Evolutionary conservation across 2,329 filamentous ascomycete species (phyloP), one percentile per base, ranked within the genome.

Genomic region (Fusarium virguliforme): DNA sequence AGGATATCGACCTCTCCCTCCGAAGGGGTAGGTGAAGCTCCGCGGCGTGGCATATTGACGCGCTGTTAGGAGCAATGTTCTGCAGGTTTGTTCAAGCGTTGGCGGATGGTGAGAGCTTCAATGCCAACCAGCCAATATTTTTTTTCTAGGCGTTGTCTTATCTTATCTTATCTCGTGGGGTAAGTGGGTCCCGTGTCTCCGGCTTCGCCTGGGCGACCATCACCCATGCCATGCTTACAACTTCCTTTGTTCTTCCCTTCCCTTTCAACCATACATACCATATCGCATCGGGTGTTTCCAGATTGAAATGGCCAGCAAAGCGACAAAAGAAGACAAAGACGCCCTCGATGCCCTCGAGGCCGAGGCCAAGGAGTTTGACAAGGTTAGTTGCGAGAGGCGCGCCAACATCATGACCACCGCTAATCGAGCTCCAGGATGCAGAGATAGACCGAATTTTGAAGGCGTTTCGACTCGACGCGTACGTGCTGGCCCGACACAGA

Each of bases 361-460:
- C 35, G 94, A 97, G 79, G 91, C 92, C 60, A 97, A 95, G 76
- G 95, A 97, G 79, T 97, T 95, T 78, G 92, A 93, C 78, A 98
- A 98, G 87, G 94, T 91, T 76, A 80, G 80, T 65, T 61, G 56
- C 60, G 56, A 68, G 72, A 77, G 32, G 70, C 77, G 61, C 51
- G 24, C 38, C 37, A 43, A n/a, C 54, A 30, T 48, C 40, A 61
- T 68, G 46, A 57, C 51, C 62, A 61, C 32, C 12, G 46, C 74
- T 79, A 57, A 78, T 57, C 41, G 18, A 32, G 38, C 6, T 50
- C 9, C 71, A 97, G 93, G 96, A 98, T 87, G 91, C 92, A 65
- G 95, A 98, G 80, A 98, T 98, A 76, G 94, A 97, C 78, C 92
- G 95, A 67, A 99, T 99, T 74, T 87, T 97, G 74, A 92, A 92